These are phyloP conservation scores for Fomitopsis serialis DNA, from an alignment of 768 basidiomycete species.

Conservation along the genomic window DNA sequence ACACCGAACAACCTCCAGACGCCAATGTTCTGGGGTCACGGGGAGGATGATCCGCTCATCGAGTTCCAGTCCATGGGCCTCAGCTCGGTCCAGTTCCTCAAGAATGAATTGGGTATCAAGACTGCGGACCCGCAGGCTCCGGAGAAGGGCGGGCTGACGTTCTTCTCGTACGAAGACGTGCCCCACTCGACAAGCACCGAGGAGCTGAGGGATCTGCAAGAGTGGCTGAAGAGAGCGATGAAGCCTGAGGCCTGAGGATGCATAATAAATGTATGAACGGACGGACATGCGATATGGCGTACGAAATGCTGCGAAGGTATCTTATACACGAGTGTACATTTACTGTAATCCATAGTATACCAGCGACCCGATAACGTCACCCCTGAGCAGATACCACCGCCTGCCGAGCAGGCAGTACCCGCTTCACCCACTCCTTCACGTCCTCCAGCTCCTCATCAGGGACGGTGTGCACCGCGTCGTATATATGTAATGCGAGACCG, in stretches of 20 bases:
- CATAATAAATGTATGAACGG: not conserved
- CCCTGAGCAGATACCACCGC: conserved; percentile 39
- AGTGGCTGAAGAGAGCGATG: conserved; percentile 6
- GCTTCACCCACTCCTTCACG: conserved; percentile 8
- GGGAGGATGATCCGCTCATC: conserved; percentile 71
- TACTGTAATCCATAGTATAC: too few species aligned
- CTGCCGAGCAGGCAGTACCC: conserved; percentile 50
- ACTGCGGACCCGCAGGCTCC: conserved; percentile 31
- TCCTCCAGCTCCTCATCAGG: too few species aligned
- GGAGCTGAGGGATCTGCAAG: conserved; percentile 65
- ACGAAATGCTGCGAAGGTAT: too few species aligned
- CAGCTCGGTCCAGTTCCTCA: conserved; percentile 53
- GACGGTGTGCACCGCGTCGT: conserved; percentile 25
- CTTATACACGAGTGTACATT: too few species aligned
- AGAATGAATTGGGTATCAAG: conserved; percentile 45
- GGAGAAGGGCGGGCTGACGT: conserved; percentile 52
- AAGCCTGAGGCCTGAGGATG: not conserved
- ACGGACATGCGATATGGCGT: too few species aligned
- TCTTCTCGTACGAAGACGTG: conserved; percentile 61
- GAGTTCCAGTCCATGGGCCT: conserved; percentile 42
- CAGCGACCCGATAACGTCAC: not conserved
- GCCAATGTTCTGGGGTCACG: conserved; percentile 88
- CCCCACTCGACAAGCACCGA: conserved; percentile 58
- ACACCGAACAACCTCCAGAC: conserved; percentile 50
- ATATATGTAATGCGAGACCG: conserved; percentile 65